Conservation (phyloP, 2,329 filamentous ascomycete genomes). For the Ophiostoma triangulosporum region DNA sequence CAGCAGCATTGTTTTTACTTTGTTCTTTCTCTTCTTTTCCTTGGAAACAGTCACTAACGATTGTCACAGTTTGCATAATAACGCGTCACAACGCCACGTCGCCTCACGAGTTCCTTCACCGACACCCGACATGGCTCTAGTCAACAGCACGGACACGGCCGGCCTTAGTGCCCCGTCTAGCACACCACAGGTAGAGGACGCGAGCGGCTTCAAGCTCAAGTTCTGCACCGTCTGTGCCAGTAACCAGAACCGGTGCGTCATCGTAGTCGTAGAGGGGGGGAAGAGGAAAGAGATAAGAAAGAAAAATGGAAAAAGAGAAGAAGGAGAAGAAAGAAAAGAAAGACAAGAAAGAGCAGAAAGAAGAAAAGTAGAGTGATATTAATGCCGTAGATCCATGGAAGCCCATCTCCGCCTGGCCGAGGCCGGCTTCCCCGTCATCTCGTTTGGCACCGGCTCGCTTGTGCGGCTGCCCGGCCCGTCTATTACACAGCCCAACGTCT, state of each 20-base stretch:
- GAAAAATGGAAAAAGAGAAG: background rate
- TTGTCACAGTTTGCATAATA: background rate
- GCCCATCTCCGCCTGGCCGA: constrained; percentile 86
- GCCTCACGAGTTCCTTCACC: too few relatives aligned
- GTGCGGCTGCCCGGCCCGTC: constrained; percentile 86
- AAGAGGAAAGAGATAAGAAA: background rate
- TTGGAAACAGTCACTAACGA: background rate
- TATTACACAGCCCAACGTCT: constrained; percentile 90
- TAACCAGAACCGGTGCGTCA: constrained; percentile 78
- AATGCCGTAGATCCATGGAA: constrained; percentile 74
- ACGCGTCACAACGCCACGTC: background rate
- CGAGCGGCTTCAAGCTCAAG: constrained; percentile 69
- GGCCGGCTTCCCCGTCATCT: constrained; percentile 87
- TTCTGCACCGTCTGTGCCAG: constrained; percentile 99
- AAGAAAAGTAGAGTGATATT: too few relatives aligned
- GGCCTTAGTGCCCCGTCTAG: background rate
- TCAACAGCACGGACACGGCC: background rate
- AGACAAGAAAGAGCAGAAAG: background rate
- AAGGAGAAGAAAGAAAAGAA: background rate
- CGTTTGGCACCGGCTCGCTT: constrained; percentile 89
- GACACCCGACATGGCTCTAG: background rate
- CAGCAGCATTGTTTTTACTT: constrained; percentile 1
- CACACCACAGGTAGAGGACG: constrained; percentile 35
- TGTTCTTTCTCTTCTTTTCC: background rate
- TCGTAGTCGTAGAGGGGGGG: background rate